phyloP scores from a whole-genome alignment of 257 asterid genomes.

The Solanum virginianum region DNA sequence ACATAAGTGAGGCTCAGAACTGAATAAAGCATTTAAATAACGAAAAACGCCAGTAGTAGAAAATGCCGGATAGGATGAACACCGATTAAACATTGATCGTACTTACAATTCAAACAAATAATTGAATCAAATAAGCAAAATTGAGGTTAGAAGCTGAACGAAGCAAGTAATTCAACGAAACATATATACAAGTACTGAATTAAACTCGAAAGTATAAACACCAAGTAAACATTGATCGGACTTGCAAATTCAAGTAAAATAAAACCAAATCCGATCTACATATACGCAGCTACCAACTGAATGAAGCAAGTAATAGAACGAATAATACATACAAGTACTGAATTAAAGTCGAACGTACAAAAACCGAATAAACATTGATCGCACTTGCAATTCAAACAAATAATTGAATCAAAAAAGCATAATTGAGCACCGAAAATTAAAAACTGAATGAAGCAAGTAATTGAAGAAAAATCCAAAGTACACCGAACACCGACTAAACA shows the following conservation, averaged over 20 bases:
- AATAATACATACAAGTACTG: no score
- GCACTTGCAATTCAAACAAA: background rate
- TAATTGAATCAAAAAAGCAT: background rate
- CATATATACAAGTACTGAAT: no score
- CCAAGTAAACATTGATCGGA: background rate
- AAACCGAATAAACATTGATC: background rate
- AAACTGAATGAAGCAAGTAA: background rate
- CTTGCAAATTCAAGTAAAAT: background rate
- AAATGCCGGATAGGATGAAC: background rate
- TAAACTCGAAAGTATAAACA: background rate
- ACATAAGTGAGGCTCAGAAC: background rate
- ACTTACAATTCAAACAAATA: background rate
- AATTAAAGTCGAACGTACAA: background rate
- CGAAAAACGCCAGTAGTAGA: no score
- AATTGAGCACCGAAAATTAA: background rate
- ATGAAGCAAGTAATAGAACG: no score
- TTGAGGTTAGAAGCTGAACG: background rate
- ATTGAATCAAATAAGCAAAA: background rate
- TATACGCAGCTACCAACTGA: background rate
- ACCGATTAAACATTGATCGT: background rate
- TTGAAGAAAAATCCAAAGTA: background rate
- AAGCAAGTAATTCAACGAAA: no score
- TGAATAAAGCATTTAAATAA: background rate
- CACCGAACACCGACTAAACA: background rate
- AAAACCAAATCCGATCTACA: background rate